Evolutionary conservation across 768 basidiomycete species (phyloP).

Genomic region (Leccinum rimulosum): DNA sequence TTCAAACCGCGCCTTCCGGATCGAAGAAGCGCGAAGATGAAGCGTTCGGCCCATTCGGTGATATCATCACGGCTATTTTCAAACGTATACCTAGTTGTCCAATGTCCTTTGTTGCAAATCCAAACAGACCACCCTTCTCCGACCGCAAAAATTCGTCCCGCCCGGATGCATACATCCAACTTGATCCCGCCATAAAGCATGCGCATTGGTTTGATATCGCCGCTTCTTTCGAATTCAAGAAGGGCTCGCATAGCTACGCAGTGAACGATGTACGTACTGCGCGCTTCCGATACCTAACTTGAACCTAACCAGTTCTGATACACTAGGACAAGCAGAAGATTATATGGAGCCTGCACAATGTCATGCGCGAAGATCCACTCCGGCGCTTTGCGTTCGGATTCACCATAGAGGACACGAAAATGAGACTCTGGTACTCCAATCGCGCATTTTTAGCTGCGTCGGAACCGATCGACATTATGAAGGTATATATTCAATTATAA

Average conservation of each 20-base stretch:
- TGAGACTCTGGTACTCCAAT: constrained; percentile 28
- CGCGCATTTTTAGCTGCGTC: background rate
- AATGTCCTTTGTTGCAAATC: background rate
- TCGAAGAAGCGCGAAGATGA: background rate
- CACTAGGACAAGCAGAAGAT: constrained; percentile 20
- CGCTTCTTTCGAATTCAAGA: background rate
- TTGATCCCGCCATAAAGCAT: background rate
- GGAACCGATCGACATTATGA: background rate
- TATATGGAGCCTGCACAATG: constrained; percentile 22
- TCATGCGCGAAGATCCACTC: background rate
- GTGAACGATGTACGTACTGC: background rate
- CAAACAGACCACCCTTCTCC: background rate
- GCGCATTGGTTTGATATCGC: background rate
- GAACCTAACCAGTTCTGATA: background rate
- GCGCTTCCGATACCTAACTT: background rate
- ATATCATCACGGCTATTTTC: background rate
- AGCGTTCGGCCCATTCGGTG: background rate
- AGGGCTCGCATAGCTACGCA: background rate
- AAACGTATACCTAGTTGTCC: background rate
- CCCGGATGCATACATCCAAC: background rate
- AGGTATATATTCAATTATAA: background rate
- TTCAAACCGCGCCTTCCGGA: background rate
- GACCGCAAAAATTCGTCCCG: background rate
- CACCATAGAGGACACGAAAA: background rate
- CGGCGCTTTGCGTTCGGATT: background rate